A percentile compares a stretch with the other conserved stretches of the same genome.
Conservation (phyloP, 768 basidiomycete species). For the Naganishia vaughanmartiniae region DNA sequence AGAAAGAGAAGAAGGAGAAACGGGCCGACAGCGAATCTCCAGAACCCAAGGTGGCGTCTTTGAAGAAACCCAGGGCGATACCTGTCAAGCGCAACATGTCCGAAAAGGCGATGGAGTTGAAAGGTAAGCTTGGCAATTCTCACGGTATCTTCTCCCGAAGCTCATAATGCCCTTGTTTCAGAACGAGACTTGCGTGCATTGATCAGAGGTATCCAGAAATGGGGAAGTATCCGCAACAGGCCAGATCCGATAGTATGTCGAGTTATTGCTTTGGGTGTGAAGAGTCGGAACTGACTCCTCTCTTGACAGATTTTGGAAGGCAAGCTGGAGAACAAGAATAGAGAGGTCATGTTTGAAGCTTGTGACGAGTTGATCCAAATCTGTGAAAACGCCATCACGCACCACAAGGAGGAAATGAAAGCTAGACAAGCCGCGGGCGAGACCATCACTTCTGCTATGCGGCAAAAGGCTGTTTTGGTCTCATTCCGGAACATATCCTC, state of each 20-base stretch:
- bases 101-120: conserved; percentile 93
- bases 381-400: conserved; percentile 76
- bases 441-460: conserved; percentile 84
- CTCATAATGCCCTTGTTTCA: conserved; percentile 6
- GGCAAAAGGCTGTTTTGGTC: conserved; percentile 94
- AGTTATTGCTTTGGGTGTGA: background rate
- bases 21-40: conserved; percentile 11
- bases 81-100: conserved; percentile 78
- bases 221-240: conserved; percentile 93
- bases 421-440: conserved; percentile 75
- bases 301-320: conserved; percentile 73
- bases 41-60: background rate
- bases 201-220: conserved; percentile 89
- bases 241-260: conserved; percentile 85
- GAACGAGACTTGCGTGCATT: conserved; percentile 94
- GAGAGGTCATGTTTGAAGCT: conserved; percentile 82
- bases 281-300: conserved; percentile 3
- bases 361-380: conserved; percentile 87
- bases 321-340: conserved; percentile 90
- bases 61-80: conserved; percentile 53
- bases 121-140: conserved; percentile 53
- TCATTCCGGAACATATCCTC: conserved; percentile 82
- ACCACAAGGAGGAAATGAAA: conserved; percentile 77
- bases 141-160: background rate
- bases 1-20: conserved; percentile 61